These are phyloP conservation scores for Hygrocybe punicea DNA, from an alignment of 768 basidiomycete genomes.

Conservation along the genomic window DNA sequence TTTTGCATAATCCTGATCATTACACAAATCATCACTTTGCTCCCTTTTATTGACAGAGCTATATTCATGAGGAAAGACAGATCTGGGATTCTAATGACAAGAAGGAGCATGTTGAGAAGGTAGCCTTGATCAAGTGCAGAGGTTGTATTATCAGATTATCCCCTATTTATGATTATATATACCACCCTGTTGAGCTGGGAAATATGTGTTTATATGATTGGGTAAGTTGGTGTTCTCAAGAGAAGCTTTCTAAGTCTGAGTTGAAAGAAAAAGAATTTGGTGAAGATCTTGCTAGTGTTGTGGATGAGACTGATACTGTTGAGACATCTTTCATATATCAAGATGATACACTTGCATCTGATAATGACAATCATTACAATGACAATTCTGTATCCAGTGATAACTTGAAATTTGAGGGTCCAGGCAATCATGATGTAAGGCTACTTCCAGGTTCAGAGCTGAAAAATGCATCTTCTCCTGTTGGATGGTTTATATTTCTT, in stretches of 20 bases:
- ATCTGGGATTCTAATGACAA: conserved; percentile 9
- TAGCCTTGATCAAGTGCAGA: conserved; percentile 17
- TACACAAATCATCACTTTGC: conserved; percentile 32
- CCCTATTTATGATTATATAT: conserved; percentile 26
- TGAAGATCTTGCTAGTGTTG: no score
- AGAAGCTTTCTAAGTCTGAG: conserved; percentile 3
- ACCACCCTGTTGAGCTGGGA: conserved; percentile 18
- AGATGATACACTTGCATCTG: conserved; percentile 20
- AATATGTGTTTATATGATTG: conserved; percentile 29
- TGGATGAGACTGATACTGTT: background rate
- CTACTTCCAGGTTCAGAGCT: no score
- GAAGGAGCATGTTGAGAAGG: conserved; percentile 14
- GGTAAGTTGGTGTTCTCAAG: conserved; percentile 13
- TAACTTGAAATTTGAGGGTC: no score
- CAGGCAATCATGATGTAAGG: no score
- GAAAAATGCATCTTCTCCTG: conserved; percentile 22
- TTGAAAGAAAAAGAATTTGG: background rate
- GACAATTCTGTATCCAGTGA: no score
- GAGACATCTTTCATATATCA: background rate
- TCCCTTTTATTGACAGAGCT: conserved; percentile 5
- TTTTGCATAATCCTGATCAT: conserved; percentile 28
- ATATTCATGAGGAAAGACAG: conserved; percentile 15
- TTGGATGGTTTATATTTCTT: conserved; percentile 19
- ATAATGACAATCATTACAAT: no score
- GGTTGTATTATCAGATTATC: conserved; percentile 17